phyloP scores from a whole-genome alignment of 2,329 filamentous ascomycete species.

The Diaporthe citrichinensis region DNA sequence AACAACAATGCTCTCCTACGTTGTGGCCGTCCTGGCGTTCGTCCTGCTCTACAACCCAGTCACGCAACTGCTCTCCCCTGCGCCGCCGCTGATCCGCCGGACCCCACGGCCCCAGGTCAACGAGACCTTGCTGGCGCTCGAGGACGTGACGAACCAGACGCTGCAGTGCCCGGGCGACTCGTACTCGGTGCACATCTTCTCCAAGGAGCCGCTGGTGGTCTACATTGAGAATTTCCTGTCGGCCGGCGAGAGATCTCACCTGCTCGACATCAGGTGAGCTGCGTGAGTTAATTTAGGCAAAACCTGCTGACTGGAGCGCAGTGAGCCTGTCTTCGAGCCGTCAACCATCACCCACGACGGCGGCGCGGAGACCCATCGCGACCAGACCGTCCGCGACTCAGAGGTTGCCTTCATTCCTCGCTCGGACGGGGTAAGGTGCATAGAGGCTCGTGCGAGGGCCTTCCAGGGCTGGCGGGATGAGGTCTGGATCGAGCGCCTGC shows the following conservation, averaged over 20 bases:
- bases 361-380: constrained; percentile 54
- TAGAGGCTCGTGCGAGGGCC: constrained; percentile 62
- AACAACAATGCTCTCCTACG: constrained; percentile 60
- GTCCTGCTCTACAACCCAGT: constrained; percentile 62
- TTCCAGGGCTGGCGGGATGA: constrained; percentile 69
- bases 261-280: constrained; percentile 66
- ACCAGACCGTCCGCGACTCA: constrained; percentile 64
- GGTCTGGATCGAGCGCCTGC: constrained; percentile 66
- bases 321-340: constrained; percentile 63
- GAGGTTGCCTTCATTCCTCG: constrained; percentile 66
- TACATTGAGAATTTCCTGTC: constrained; percentile 68
- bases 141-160: constrained; percentile 50
- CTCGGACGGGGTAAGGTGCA: constrained; percentile 57
- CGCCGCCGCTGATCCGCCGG: constrained; percentile 49
- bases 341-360: constrained; percentile 66
- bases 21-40: constrained; percentile 58
- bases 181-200: constrained; percentile 64
- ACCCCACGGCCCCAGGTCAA: constrained; percentile 63
- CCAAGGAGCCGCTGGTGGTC: constrained; percentile 65
- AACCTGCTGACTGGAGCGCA: constrained; percentile 43
- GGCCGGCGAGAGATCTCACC: constrained; percentile 58
- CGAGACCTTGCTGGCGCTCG: constrained; percentile 65
- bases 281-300: background rate
- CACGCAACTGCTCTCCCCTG: constrained; percentile 50
- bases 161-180: constrained; percentile 56